Evolutionary conservation across 805 yeast genomes (phyloP).

Genomic region (Tetrapisispora taiwanensis): DNA sequence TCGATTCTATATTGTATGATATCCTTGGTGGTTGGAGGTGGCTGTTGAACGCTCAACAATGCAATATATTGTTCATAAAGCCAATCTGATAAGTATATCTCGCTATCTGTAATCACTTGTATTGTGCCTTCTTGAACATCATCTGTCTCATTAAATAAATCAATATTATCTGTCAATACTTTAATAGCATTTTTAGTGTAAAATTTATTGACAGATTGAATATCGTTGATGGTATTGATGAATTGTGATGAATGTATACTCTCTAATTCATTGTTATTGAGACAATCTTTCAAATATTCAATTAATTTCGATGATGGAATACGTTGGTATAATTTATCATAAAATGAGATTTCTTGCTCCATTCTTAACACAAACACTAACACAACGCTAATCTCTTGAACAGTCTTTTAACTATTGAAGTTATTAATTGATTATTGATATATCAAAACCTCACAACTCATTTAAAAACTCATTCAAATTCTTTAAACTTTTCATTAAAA

Average conservation of each 20-base stretch:
- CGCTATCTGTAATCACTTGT: slow-evolving; percentile 5
- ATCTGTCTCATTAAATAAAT: slow-evolving; percentile 29
- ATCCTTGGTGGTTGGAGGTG: slow-evolving; percentile 23
- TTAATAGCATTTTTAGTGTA: slow-evolving; percentile 42
- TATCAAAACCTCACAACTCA: too few relatives aligned
- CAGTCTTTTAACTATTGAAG: too few relatives aligned
- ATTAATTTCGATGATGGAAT: slow-evolving; percentile 6
- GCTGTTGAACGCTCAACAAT: slow-evolving; percentile 19
- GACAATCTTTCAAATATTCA: background rate
- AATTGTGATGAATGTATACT: slow-evolving; percentile 8
- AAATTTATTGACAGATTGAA: slow-evolving; percentile 35
- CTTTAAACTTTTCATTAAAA: too few relatives aligned
- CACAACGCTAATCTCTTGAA: too few relatives aligned
- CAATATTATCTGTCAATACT: slow-evolving; percentile 30
- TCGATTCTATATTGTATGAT: slow-evolving; percentile 26
- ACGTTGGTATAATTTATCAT: slow-evolving; percentile 11
- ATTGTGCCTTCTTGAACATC: slow-evolving; percentile 1
- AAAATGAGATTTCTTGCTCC: slow-evolving; percentile 1
- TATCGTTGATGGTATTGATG: slow-evolving; percentile 10
- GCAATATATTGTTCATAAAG: slow-evolving; percentile 26
- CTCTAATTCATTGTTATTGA: background rate
- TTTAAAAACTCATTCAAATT: too few relatives aligned
- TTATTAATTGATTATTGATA: too few relatives aligned
- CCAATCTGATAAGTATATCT: slow-evolving; percentile 18
- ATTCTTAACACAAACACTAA: background rate